Evolutionary conservation across 2,329 filamentous ascomycete species (phyloP).

Genomic region (Fusarium vanettenii): DNA sequence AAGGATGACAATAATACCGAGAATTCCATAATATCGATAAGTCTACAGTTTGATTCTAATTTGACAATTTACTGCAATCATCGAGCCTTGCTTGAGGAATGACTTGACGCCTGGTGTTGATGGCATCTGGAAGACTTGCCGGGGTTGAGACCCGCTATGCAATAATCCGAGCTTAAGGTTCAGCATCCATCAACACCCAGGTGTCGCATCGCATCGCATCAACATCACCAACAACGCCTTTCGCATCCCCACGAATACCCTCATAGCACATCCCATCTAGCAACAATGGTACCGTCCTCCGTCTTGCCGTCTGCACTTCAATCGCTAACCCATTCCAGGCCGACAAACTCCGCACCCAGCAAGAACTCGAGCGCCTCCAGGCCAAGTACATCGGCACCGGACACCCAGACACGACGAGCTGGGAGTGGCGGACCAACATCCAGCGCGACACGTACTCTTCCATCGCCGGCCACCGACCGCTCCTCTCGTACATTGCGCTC

Average conservation of each 20-base stretch:
- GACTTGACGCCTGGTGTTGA: not conserved
- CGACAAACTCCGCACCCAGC: constrained; percentile 96
- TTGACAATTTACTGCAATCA: not conserved
- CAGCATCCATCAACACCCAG: not conserved
- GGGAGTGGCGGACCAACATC: constrained; percentile 98
- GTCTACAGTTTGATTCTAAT: not conserved
- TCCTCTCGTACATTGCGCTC: constrained; percentile 89
- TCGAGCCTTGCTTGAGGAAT: not conserved
- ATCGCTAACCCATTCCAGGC: constrained; percentile 65
- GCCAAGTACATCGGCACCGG: constrained; percentile 96
- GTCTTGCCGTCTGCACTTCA: not conserved
- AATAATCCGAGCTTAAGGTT: not conserved
- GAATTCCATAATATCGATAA: not conserved
- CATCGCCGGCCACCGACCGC: constrained; percentile 88
- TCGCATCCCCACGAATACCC: not conserved
- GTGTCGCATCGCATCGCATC: not conserved
- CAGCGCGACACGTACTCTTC: constrained; percentile 91
- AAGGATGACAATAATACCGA: not conserved
- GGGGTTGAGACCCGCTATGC: not conserved
- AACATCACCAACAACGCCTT: not conserved
- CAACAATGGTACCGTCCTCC: constrained; percentile 39
- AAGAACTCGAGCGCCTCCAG: constrained; percentile 97
- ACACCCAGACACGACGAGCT: constrained; percentile 95
- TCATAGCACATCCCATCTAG: not conserved
- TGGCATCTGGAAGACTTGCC: not conserved